Evolutionary conservation across 176 grass and related monocot genomes (phyloP).

Genomic region (Oryza glumipatula): DNA sequence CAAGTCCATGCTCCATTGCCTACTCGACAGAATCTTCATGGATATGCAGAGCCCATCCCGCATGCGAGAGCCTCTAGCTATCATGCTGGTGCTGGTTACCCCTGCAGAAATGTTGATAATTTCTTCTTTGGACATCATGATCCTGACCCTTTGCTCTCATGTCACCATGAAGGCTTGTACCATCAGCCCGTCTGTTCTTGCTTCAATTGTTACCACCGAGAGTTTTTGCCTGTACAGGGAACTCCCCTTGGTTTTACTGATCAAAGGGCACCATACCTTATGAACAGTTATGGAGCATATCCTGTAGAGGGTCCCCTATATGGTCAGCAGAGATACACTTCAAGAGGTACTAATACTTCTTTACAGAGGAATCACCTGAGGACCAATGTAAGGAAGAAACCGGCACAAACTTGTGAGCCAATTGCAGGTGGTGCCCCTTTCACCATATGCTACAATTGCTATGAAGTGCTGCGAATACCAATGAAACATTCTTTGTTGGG

Average conservation of each 20-base stretch:
- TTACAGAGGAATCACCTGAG: slow-evolving; percentile 47
- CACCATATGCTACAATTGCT: slow-evolving; percentile 85
- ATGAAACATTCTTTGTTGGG: slow-evolving; percentile 44
- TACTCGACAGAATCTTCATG: slow-evolving; percentile 41
- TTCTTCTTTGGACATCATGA: slow-evolving; percentile 70
- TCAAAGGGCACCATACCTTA: slow-evolving; percentile 51
- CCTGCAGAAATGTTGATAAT: slow-evolving; percentile 59
- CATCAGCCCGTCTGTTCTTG: slow-evolving; percentile 83
- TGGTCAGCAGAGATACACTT: slow-evolving; percentile 56
- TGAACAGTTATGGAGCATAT: slow-evolving; percentile 51
- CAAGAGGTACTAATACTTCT: slow-evolving; percentile 44
- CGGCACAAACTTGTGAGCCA: slow-evolving; percentile 54
- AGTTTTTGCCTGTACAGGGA: slow-evolving; percentile 64
- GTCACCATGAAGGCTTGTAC: slow-evolving; percentile 74
- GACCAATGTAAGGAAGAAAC: slow-evolving; percentile 57
- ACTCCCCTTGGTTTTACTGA: slow-evolving; percentile 50
- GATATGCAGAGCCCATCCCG: slow-evolving; percentile 52
- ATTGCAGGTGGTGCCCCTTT: slow-evolving; percentile 84
- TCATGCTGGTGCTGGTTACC: slow-evolving; percentile 39
- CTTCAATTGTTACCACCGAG: slow-evolving; percentile 63
- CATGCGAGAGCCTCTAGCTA: slow-evolving; percentile 43
- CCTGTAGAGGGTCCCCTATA: slow-evolving; percentile 40
- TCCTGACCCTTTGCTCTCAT: slow-evolving; percentile 69
- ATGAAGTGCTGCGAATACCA: slow-evolving; percentile 82
- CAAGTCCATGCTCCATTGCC: slow-evolving; percentile 59